Evolutionary conservation across 805 yeast species (phyloP).

Genomic region (Yamadazyma sp.): DNA sequence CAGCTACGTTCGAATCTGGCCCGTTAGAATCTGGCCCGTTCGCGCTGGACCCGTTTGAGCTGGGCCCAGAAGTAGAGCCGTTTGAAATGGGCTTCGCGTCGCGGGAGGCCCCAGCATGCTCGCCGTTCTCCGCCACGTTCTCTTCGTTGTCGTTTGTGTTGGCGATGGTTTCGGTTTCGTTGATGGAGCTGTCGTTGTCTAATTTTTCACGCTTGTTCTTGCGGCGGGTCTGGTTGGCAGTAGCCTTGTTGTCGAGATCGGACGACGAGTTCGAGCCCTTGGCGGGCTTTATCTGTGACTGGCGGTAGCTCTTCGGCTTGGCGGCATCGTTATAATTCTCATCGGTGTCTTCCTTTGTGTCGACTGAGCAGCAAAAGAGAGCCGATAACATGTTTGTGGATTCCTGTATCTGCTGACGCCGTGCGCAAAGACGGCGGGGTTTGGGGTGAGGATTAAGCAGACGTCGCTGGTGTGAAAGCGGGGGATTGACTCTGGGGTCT

Average conservation of each 20-base stretch:
- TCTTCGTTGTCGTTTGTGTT: slow-evolving; percentile 21
- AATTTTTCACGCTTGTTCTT: slow-evolving; percentile 25
- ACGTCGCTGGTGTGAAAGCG: too few species aligned
- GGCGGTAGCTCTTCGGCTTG: not conserved
- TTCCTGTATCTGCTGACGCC: too few species aligned
- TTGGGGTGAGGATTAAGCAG: too few species aligned
- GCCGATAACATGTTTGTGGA: slow-evolving; percentile 24
- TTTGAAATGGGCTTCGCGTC: not conserved
- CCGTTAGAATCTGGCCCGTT: not conserved
- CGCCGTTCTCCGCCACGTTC: too few species aligned
- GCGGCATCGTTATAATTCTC: slow-evolving; percentile 18
- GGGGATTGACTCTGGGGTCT: too few species aligned
- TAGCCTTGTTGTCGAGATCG: not conserved
- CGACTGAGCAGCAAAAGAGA: slow-evolving; percentile 40
- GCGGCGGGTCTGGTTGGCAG: not conserved
- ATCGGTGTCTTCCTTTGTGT: slow-evolving; percentile 33
- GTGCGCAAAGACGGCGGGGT: too few species aligned
- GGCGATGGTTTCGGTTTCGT: slow-evolving; percentile 44
- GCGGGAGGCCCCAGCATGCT: not conserved
- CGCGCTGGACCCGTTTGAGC: not conserved
- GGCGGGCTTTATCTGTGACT: slow-evolving; percentile 1
- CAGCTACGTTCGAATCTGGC: slow-evolving; percentile 1
- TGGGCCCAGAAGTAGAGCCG: not conserved
- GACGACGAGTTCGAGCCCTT: slow-evolving; percentile 1
- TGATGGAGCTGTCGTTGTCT: slow-evolving; percentile 39